Conservation (phyloP, 2,329 filamentous ascomycete genomes). For the Talaromyces amestolkiae region DNA sequence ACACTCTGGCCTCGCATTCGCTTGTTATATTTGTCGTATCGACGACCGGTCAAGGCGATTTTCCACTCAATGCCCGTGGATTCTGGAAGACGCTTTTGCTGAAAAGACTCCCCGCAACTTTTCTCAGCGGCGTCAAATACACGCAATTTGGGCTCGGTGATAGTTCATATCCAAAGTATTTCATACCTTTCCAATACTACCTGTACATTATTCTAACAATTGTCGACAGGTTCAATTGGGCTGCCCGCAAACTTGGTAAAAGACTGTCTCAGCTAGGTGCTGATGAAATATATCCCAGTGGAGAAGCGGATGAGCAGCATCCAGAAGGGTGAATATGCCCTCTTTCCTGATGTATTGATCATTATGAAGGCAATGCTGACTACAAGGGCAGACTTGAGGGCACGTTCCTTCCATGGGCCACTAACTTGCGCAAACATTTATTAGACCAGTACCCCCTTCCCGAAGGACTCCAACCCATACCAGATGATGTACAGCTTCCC, state of each 20-base stretch:
- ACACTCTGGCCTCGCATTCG: constrained; percentile 35
- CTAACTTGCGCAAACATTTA: constrained; percentile 64
- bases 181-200: constrained; percentile 5
- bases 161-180: constrained; percentile 86
- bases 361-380: background rate
- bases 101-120: constrained; percentile 70
- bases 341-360: background rate
- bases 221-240: constrained; percentile 76
- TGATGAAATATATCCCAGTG: constrained; percentile 68
- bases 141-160: constrained; percentile 90
- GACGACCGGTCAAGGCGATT: constrained; percentile 91
- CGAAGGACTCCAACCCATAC: constrained; percentile 64
- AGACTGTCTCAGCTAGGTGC: constrained; percentile 82
- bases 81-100: constrained; percentile 86
- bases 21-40: constrained; percentile 72
- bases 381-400: constrained; percentile 66
- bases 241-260: constrained; percentile 81
- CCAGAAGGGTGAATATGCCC: constrained; percentile 70
- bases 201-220: background rate
- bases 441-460: constrained; percentile 68
- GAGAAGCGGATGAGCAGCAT: constrained; percentile 91
- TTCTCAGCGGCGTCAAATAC: constrained; percentile 68
- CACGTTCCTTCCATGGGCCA: constrained; percentile 74
- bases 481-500: constrained; percentile 69
- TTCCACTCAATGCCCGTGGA: constrained; percentile 74